Evolutionary conservation across 768 basidiomycete species (phyloP), one percentile per base, ranked within the genome.

Genomic region (Dacryopinax primogenitus): DNA sequence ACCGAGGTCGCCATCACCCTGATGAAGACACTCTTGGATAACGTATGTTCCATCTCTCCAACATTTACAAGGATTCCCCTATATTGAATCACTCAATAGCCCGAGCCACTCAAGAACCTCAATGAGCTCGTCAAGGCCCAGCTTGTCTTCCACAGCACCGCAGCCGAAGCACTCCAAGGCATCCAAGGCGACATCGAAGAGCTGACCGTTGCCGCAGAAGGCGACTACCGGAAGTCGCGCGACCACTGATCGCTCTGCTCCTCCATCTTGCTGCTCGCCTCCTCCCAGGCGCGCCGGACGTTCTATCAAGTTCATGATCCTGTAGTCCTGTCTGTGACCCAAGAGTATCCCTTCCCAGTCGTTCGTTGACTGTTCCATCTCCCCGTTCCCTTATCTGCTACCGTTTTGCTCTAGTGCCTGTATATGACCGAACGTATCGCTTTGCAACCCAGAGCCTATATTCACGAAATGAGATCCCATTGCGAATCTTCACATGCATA

Each of bases 11-110:
- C 94, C 0, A 96, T 96, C 70, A 90, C 88, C 1, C 82, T 92
- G 45, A 95, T 96, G 93, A 95, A 95, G 80, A 88, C 90, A n/a
- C 95, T 98, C 16, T 81, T 99, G 37, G 95, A 98, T 71, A 97
- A 97, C 76, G 94, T 96, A 68, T 64, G 88, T 79, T 18, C n/a
- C 63, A n/a, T 7, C 12, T 16, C 15, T 33, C 69, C 34, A 47
- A 67, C 34, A 62, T 66, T 12, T 26, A 2, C 39, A 9, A 23
- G 21, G 3, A 51, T 32, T 13, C 47, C 16, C 45, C 33, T 62
- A 32, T 30, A 58, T 9, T 21, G 15, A 21, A 47, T 58, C 51
- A 15, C 32, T 23, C 58, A 44, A 26, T 69, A 95, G 92, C 96
- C 96, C 37, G 95, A 97, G 77, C 91, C 96, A 2, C 76, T 99